Evolutionary conservation across 1,139 yeast genomes (phyloP).

Genomic region (Candida sojae): DNA sequence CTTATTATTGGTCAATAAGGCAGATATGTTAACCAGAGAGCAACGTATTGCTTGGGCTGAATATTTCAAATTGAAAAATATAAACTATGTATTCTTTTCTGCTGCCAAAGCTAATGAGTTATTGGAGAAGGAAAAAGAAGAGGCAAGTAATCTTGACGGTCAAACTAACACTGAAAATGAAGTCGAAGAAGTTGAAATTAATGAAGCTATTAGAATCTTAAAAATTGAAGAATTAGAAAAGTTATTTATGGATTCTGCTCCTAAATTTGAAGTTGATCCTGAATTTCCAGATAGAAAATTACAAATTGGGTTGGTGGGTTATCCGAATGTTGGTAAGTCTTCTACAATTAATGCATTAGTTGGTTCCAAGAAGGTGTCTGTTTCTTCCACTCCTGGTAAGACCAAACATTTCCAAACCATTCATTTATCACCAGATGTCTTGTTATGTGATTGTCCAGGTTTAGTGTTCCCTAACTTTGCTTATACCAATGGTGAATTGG

Average conservation of each 20-base stretch:
- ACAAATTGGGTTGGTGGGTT: conserved; percentile 95
- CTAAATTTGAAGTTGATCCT: conserved; percentile 59
- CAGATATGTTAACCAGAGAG: conserved; percentile 76
- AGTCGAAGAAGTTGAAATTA: conserved; percentile 19
- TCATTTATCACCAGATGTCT: conserved; percentile 75
- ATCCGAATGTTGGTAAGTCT: conserved; percentile 96
- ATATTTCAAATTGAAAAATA: conserved; percentile 67
- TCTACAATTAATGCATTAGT: conserved; percentile 94
- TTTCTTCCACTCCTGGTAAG: conserved; percentile 97
- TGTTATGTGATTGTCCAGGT: conserved; percentile 99
- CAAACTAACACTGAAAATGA: conserved; percentile 14
- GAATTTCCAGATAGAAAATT: conserved; percentile 62
- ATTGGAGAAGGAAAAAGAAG: conserved; percentile 60
- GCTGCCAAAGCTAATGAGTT: conserved; percentile 82
- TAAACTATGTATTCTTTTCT: conserved; percentile 88
- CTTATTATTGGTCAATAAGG: conserved; percentile 86
- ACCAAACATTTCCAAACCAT: conserved; percentile 99
- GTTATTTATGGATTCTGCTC: conserved; percentile 78
- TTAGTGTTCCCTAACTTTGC: conserved; percentile 98
- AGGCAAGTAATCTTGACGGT: conserved; percentile 37
- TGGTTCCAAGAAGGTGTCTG: conserved; percentile 95
- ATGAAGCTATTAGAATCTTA: conserved; percentile 57
- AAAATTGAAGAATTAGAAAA: conserved; percentile 84
- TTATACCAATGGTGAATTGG: conserved; percentile 93
- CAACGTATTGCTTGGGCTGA: conserved; percentile 89